A percentile compares a stretch with the other conserved stretches of the same genome.
Evolutionary conservation across 805 yeast genomes (phyloP).

Genomic region (Zygosaccharomyces siamensis): DNA sequence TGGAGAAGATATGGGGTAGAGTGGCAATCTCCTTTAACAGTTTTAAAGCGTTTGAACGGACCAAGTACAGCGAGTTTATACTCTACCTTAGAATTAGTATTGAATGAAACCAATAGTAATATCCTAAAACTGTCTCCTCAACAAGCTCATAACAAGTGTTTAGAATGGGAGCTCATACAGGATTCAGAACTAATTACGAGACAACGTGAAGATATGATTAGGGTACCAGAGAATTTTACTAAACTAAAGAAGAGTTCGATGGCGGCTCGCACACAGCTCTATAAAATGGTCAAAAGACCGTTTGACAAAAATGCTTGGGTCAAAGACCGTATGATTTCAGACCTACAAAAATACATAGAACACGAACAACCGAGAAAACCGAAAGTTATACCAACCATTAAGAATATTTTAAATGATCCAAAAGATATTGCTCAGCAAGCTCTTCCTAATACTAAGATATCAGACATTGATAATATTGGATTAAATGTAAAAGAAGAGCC

Average conservation of each 20-base stretch:
- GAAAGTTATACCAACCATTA: background rate
- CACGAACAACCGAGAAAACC: background rate
- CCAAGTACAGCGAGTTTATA: slow-evolving; percentile 16
- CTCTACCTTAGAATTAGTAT: slow-evolving; percentile 15
- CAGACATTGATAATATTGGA: background rate
- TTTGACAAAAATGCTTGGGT: slow-evolving; percentile 12
- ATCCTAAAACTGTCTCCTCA: slow-evolving; percentile 14
- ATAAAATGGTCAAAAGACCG: slow-evolving; percentile 18
- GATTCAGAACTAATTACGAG: slow-evolving; percentile 55
- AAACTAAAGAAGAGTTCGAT: slow-evolving; percentile 22
- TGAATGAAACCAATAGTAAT: slow-evolving; percentile 19
- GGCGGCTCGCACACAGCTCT: slow-evolving; percentile 22
- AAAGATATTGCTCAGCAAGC: background rate
- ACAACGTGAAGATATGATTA: slow-evolving; percentile 40
- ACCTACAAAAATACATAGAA: slow-evolving; percentile 17
- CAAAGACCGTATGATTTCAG: slow-evolving; percentile 12
- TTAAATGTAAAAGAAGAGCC: background rate
- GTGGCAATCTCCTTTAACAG: slow-evolving; percentile 78
- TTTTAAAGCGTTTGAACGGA: slow-evolving; percentile 43
- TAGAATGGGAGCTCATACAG: slow-evolving; percentile 61
- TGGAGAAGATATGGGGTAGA: slow-evolving; percentile 87
- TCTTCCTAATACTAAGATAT: background rate
- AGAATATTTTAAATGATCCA: background rate
- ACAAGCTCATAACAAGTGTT: slow-evolving; percentile 37
- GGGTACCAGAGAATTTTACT: slow-evolving; percentile 15